phyloP scores from a whole-genome alignment of 1,139 yeast species.

The Kodamaea sp. region DNA sequence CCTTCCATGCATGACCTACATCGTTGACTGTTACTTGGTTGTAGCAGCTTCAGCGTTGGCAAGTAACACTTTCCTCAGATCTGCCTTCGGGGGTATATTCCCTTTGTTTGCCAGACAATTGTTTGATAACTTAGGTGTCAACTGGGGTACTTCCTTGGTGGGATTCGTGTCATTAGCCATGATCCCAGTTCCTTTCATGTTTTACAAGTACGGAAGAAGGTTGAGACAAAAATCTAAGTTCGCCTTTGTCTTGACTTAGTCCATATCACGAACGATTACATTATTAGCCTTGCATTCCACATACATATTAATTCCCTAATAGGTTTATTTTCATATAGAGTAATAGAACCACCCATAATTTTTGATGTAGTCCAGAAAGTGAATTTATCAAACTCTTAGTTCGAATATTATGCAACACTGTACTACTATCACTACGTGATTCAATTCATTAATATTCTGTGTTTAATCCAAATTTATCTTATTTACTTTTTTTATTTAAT shows the following conservation, averaged over 20 bases:
- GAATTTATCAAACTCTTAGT: too few relatives aligned
- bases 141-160: slow-evolving; percentile 81
- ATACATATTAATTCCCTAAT: too few relatives aligned
- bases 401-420: too few relatives aligned
- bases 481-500: too few relatives aligned
- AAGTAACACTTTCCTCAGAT: slow-evolving; percentile 79
- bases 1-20: slow-evolving; percentile 76
- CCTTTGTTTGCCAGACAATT: slow-evolving; percentile 59
- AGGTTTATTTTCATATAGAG: too few relatives aligned
- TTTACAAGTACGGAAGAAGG: slow-evolving; percentile 61
- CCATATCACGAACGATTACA: too few relatives aligned
- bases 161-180: slow-evolving; percentile 66
- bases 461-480: too few relatives aligned
- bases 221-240: slow-evolving; percentile 66
- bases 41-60: slow-evolving; percentile 92
- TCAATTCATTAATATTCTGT: too few relatives aligned
- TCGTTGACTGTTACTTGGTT: slow-evolving; percentile 74
- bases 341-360: too few relatives aligned
- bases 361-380: too few relatives aligned
- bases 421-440: too few relatives aligned
- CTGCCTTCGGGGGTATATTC: slow-evolving; percentile 54
- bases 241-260: slow-evolving; percentile 49
- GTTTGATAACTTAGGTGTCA: slow-evolving; percentile 72
- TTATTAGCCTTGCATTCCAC: too few relatives aligned
- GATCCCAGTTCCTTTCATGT: slow-evolving; percentile 76